These are phyloP conservation scores for Penicillium flavigenum DNA, from an alignment of 495 filamentous ascomycete genomes.

Conservation along the genomic window DNA sequence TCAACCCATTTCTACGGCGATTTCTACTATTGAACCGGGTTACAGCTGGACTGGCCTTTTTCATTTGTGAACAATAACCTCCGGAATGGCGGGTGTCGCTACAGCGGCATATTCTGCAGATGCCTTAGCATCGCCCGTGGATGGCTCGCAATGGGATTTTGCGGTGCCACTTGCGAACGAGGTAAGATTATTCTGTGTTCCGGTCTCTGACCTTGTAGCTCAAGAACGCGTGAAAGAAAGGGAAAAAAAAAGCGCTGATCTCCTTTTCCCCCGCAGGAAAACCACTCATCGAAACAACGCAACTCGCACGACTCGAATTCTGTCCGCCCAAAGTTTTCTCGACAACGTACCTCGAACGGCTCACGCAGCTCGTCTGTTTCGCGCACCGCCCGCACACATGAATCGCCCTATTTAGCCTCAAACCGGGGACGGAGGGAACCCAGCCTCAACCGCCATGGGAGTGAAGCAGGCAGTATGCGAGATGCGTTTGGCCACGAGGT, in stretches of 20 bases:
- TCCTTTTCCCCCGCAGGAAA: slow-evolving; percentile 23
- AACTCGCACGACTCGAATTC: slow-evolving; percentile 42
- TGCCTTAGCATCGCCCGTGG: slow-evolving; percentile 41
- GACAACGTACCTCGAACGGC: slow-evolving; percentile 40
- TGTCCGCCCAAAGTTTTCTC: slow-evolving; percentile 26
- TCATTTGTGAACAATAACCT: slow-evolving; percentile 12
- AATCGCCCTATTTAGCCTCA: slow-evolving; percentile 25
- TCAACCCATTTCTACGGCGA: slow-evolving; percentile 8
- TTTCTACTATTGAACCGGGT: slow-evolving; percentile 22
- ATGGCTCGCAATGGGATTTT: slow-evolving; percentile 46
- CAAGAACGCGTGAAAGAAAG: not conserved
- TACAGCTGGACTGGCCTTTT: slow-evolving; percentile 48
- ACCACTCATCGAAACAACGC: slow-evolving; percentile 33
- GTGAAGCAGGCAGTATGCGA: slow-evolving; percentile 55
- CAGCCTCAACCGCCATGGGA: slow-evolving; percentile 50
- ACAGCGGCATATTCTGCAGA: slow-evolving; percentile 43
- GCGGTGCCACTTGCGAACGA: slow-evolving; percentile 45
- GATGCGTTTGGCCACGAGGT: slow-evolving; percentile 52
- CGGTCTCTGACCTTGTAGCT: not conserved
- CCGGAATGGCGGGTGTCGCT: slow-evolving; percentile 48
- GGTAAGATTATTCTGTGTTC: slow-evolving; percentile 30
- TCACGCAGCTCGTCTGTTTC: slow-evolving; percentile 46
- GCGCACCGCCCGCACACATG: slow-evolving; percentile 32
- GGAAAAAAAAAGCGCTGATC: slow-evolving; percentile 12
- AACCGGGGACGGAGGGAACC: slow-evolving; percentile 45